Conservation (phyloP, 2,329 filamentous ascomycete species). For the Bretziella fagacearum region DNA sequence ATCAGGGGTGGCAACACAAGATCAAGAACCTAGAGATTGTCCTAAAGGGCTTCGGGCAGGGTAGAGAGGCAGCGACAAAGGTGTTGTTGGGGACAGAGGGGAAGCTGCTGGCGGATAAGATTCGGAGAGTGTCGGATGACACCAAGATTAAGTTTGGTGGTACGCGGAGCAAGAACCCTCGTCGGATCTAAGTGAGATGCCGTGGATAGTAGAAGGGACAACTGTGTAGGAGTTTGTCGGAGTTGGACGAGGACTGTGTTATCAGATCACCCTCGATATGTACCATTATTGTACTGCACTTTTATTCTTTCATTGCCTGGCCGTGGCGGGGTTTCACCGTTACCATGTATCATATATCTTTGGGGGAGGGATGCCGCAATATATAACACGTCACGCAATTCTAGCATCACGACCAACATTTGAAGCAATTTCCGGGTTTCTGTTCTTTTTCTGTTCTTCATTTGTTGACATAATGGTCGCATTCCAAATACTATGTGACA, state of each 20-base stretch:
- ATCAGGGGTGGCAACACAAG: slow-evolving; percentile 58
- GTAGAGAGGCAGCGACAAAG: slow-evolving; percentile 79
- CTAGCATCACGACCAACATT: too few species aligned
- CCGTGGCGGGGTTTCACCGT: not conserved
- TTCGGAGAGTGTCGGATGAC: slow-evolving; percentile 65
- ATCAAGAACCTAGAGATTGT: slow-evolving; percentile 67
- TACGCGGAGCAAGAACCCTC: slow-evolving; percentile 66
- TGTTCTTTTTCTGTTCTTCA: too few species aligned
- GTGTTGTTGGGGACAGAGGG: slow-evolving; percentile 77
- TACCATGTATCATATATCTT: not conserved
- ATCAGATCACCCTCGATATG: slow-evolving; percentile 17
- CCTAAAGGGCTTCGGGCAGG: slow-evolving; percentile 68
- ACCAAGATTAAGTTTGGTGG: slow-evolving; percentile 94
- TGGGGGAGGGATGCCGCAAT: not conserved
- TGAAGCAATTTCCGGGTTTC: not conserved
- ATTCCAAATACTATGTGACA: too few species aligned
- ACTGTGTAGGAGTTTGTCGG: not conserved
- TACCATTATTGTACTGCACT: slow-evolving; percentile 19
- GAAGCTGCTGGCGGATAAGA: slow-evolving; percentile 52
- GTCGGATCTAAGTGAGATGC: slow-evolving; percentile 42
- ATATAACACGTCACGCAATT: not conserved
- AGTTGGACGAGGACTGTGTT: too few species aligned
- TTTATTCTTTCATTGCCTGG: not conserved
- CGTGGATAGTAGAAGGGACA: slow-evolving; percentile 11
- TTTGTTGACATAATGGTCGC: too few species aligned